phyloP scores from a whole-genome alignment of 805 yeast genomes.

The Henningerozyma blattae region DNA sequence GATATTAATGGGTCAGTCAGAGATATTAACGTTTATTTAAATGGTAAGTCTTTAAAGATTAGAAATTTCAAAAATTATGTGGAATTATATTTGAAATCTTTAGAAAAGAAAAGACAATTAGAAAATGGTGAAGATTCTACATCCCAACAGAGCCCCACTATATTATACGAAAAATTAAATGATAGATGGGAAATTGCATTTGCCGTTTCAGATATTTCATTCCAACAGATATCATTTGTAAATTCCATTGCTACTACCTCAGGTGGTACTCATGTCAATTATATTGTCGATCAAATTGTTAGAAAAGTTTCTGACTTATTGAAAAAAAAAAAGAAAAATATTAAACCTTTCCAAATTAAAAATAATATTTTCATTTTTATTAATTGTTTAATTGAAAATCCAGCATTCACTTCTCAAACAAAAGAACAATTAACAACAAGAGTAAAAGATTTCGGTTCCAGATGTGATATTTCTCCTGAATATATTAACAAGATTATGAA shows the following conservation, averaged over 20 bases:
- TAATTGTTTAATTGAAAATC: constrained; percentile 89
- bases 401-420: constrained; percentile 95
- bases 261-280: constrained; percentile 93
- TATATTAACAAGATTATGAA: constrained; percentile 63
- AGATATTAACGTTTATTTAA: constrained; percentile 66
- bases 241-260: constrained; percentile 95
- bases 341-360: constrained; percentile 80
- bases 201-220: constrained; percentile 80
- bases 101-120: constrained; percentile 34
- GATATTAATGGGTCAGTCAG: constrained; percentile 91
- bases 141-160: constrained; percentile 31
- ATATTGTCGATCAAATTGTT: constrained; percentile 74
- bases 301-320: constrained; percentile 61
- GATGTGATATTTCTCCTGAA: constrained; percentile 61
- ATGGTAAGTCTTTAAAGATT: constrained; percentile 59
- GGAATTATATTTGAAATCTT: constrained; percentile 75
- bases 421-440: constrained; percentile 92
- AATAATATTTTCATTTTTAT: constrained; percentile 84
- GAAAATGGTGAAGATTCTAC: constrained; percentile 28
- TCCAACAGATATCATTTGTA: constrained; percentile 92
- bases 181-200: constrained; percentile 96
- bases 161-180: constrained; percentile 69
- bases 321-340: constrained; percentile 56
- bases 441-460: constrained; percentile 80
- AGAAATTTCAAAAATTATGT: constrained; percentile 76